These are phyloP conservation scores for Wilcoxina mikolae DNA, from an alignment of 495 filamentous ascomycete species.

Conservation along the genomic window DNA sequence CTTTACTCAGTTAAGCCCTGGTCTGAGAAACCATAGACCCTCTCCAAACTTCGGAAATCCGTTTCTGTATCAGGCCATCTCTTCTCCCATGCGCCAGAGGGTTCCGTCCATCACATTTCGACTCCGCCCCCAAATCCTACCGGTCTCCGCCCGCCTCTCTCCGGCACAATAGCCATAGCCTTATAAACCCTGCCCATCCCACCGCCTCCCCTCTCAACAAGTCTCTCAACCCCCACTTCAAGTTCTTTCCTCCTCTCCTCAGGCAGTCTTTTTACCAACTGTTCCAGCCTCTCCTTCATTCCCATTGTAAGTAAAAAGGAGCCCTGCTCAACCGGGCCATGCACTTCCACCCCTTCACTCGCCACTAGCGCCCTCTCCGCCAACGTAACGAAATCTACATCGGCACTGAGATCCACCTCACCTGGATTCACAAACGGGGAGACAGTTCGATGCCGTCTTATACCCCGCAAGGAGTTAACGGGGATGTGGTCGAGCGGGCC, in stretches of 20 bases:
- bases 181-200: constrained; percentile 95
- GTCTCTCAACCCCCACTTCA: constrained; percentile 58
- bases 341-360: constrained; percentile 69
- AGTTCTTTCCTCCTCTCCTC: constrained; percentile 32
- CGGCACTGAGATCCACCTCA: constrained; percentile 68
- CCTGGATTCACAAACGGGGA: constrained; percentile 66
- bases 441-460: constrained; percentile 54
- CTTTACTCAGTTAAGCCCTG: too few species aligned
- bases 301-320: constrained; percentile 66
- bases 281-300: constrained; percentile 54
- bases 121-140: constrained; percentile 96
- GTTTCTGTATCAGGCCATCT: too few species aligned
- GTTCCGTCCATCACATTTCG: too few species aligned
- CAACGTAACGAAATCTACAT: constrained; percentile 79
- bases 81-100: too few species aligned
- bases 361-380: constrained; percentile 65
- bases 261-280: constrained; percentile 21
- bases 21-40: too few species aligned
- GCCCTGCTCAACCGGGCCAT: constrained; percentile 82
- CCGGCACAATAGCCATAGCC: constrained; percentile 76
- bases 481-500: constrained; percentile 67
- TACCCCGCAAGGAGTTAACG: constrained; percentile 74
- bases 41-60: too few species aligned
- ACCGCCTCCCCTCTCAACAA: constrained; percentile 59
- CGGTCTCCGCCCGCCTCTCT: constrained; percentile 58